phyloP scores from a whole-genome alignment of 1,284 basidiomycete species.

The Cystobasidiaceae sp. region DNA sequence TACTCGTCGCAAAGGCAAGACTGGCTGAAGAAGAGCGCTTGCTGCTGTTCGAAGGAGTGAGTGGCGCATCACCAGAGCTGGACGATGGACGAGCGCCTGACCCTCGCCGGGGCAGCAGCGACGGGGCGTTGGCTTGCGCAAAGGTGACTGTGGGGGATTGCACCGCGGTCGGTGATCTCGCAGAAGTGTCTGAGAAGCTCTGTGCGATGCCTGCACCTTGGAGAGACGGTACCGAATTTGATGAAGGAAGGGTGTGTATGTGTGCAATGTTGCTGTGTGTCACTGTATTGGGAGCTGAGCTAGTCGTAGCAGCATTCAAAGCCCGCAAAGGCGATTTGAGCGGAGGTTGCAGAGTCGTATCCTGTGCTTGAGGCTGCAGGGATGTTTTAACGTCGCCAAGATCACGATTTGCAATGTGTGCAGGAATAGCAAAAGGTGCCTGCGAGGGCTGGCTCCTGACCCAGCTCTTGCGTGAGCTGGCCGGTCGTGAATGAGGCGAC shows the following conservation, averaged over 20 bases:
- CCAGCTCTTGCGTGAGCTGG: constrained; percentile 22
- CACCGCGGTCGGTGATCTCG: background rate
- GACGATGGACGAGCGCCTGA: constrained; percentile 9
- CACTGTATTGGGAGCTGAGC: background rate
- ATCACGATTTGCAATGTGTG: too few relatives aligned
- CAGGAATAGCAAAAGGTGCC: background rate
- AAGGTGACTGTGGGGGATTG: background rate
- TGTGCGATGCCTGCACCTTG: background rate
- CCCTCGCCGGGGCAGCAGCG: background rate
- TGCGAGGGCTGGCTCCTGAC: background rate
- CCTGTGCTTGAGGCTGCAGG: too few relatives aligned
- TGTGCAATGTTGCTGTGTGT: background rate
- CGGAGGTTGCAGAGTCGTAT: constrained; percentile 2
- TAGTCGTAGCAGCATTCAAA: background rate
- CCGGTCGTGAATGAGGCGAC: constrained; percentile 6
- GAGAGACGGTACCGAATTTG: background rate
- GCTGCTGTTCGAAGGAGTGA: constrained; percentile 26
- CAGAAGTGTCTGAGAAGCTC: background rate
- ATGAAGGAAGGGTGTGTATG: background rate
- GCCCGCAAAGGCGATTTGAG: constrained; percentile 8
- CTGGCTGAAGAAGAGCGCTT: constrained; percentile 58
- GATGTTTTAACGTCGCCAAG: too few relatives aligned
- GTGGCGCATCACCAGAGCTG: constrained; percentile 7
- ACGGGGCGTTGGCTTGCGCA: background rate
- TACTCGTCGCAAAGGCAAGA: constrained; percentile 53